phyloP scores from a whole-genome alignment of 352 stramenopile species.

The Phytopythium kandeliae region DNA sequence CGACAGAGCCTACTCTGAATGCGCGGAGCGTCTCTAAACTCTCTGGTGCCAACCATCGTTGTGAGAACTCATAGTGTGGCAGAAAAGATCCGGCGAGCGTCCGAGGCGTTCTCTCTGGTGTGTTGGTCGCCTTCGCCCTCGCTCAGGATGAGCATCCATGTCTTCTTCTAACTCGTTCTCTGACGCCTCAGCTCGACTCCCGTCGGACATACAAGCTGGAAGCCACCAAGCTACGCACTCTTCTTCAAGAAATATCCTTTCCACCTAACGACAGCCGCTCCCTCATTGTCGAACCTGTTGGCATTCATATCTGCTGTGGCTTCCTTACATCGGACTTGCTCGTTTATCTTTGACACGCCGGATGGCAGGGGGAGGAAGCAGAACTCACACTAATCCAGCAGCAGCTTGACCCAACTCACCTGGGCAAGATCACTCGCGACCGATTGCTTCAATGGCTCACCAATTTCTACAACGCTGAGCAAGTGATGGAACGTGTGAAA shows the following conservation, averaged over 20 bases:
- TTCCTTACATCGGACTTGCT: constrained; percentile 18
- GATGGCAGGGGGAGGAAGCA: constrained; percentile 36
- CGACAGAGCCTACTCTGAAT: background rate
- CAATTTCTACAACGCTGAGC: constrained; percentile 28
- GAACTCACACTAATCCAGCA: constrained; percentile 46
- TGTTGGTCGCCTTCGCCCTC: background rate
- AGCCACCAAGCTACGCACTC: constrained; percentile 24
- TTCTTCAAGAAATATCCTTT: constrained; percentile 64
- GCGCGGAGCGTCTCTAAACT: background rate
- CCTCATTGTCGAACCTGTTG: constrained; percentile 5
- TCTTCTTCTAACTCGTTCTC: no score
- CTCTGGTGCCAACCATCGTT: no score
- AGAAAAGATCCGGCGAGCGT: constrained; percentile 49
- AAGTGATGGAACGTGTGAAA: constrained; percentile 16
- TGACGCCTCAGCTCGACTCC: constrained; percentile 28
- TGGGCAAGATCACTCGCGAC: constrained; percentile 30
- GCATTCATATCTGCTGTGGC: background rate
- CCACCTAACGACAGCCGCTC: no score
- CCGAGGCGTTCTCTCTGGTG: constrained; percentile 47
- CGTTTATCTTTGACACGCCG: constrained; percentile 17
- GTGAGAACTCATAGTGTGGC: constrained; percentile 15
- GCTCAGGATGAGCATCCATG: no score
- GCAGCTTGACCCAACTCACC: constrained; percentile 36
- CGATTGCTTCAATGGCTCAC: constrained; percentile 37
- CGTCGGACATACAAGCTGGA: constrained; percentile 36